These are phyloP conservation scores for Miscanthus lutarioriparius DNA, from an alignment of 176 grass and related monocot species.

Conservation along the genomic window DNA sequence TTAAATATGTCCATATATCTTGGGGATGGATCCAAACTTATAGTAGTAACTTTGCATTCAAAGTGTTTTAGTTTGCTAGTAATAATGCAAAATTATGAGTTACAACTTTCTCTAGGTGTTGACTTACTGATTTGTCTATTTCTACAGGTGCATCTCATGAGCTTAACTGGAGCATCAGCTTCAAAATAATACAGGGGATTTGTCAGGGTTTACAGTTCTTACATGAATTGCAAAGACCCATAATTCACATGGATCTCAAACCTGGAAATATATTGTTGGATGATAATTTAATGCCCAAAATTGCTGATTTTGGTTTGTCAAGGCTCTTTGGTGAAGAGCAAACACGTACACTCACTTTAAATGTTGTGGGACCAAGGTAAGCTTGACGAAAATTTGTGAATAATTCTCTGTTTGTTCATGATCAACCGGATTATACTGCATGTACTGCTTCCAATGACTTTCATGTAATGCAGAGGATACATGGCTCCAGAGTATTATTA, in stretches of 20 bases:
- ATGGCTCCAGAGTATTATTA: constrained; percentile 22
- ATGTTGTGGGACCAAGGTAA: constrained; percentile 37
- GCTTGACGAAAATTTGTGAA: neutral
- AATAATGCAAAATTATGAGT: neutral
- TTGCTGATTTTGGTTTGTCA: too few relatives aligned
- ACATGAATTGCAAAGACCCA: constrained; percentile 9
- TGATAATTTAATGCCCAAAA: too few relatives aligned
- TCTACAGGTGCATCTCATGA: neutral
- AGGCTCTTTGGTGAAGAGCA: constrained; percentile 25
- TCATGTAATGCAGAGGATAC: neutral
- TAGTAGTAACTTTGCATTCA: neutral
- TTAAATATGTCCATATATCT: neutral
- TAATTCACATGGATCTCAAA: constrained; percentile 23
- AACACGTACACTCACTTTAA: constrained; percentile 25
- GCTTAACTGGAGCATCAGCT: neutral
- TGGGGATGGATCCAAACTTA: neutral
- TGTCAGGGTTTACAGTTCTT: constrained; percentile 12
- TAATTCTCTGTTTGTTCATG: neutral
- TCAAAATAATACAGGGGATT: constrained; percentile 17
- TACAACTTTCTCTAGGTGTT: neutral
- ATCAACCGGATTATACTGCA: neutral
- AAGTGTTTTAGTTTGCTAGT: neutral
- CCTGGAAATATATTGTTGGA: neutral
- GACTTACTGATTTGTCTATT: neutral
- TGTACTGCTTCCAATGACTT: neutral